phyloP scores from a whole-genome alignment of 177 flowering plant species.

The Vitis hybrid region DNA sequence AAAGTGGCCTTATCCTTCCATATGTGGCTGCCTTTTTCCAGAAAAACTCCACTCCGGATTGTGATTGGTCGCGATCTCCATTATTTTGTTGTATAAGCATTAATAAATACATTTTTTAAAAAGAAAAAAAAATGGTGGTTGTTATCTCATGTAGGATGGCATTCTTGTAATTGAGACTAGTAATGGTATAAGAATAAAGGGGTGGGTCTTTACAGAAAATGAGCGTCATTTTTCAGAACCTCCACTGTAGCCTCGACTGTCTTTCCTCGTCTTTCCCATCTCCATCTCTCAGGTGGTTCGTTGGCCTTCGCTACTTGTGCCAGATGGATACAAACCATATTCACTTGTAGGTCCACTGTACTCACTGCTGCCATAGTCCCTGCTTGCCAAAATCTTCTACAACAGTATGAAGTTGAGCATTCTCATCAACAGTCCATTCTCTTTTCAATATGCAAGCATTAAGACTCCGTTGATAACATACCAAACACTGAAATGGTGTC shows the following conservation, averaged over 20 bases:
- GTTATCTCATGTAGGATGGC: no score
- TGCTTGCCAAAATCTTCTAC: conserved; percentile 42
- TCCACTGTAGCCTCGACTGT: conserved; percentile 3
- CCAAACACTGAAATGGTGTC: conserved; percentile 88
- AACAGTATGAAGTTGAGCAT: conserved; percentile 67
- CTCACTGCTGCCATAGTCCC: conserved; percentile 9
- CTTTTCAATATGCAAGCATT: conserved; percentile 69
- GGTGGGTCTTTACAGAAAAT: no score
- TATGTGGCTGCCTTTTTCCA: no score
- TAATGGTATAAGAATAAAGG: no score
- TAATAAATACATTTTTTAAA: no score
- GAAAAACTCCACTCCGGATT: no score
- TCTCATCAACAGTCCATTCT: conserved; percentile 87
- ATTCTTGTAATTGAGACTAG: no score
- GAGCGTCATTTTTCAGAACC: neutral
- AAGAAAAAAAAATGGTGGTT: no score
- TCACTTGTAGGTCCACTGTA: conserved; percentile 11
- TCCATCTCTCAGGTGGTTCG: conserved; percentile 12
- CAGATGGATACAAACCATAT: conserved; percentile 10
- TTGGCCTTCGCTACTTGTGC: conserved; percentile 12
- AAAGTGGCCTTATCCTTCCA: no score
- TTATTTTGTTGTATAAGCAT: no score
- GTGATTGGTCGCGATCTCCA: no score
- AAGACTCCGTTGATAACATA: conserved; percentile 86
- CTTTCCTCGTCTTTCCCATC: conserved; percentile 8